These are phyloP conservation scores for Xerocomus minutiporus DNA, from an alignment of 1,284 basidiomycete species.

Conservation along the genomic window DNA sequence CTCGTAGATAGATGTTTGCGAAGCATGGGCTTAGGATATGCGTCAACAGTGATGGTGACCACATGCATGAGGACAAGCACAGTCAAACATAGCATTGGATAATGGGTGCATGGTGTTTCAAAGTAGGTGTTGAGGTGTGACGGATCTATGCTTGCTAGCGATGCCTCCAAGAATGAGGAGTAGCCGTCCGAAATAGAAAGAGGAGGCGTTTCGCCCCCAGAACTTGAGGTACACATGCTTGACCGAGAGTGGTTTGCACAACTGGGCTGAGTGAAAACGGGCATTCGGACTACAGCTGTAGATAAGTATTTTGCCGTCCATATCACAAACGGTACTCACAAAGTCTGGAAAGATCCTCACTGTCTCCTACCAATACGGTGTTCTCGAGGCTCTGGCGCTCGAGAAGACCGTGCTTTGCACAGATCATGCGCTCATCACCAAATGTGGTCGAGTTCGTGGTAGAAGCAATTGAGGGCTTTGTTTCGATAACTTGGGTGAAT, in stretches of 20 bases:
- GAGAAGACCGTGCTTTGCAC: constrained; percentile 54
- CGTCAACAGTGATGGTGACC: constrained; percentile 67
- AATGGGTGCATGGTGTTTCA: constrained; percentile 39
- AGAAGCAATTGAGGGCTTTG: constrained; percentile 59
- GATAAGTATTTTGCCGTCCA: constrained; percentile 4
- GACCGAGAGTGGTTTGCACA: constrained; percentile 55
- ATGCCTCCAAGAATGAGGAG: constrained; percentile 47
- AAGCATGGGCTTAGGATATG: constrained; percentile 57
- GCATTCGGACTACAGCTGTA: constrained; percentile 37
- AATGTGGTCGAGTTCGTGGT: constrained; percentile 53
- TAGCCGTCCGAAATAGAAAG: constrained; percentile 60
- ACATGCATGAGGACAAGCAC: constrained; percentile 46
- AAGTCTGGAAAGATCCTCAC: constrained; percentile 53
- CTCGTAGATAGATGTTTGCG: constrained; percentile 68
- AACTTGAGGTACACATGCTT: constrained; percentile 55
- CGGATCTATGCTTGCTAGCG: constrained; percentile 71
- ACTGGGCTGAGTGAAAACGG: constrained; percentile 57
- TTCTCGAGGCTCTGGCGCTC: constrained; percentile 67
- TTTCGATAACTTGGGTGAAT: constrained; percentile 39
- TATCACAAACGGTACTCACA: constrained; percentile 40
- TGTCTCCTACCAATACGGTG: constrained; percentile 54
- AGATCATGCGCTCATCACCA: constrained; percentile 63
- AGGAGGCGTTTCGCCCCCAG: constrained; percentile 67
- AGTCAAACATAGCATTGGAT: constrained; percentile 33
- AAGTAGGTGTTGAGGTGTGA: constrained; percentile 53